phyloP scores from a whole-genome alignment of 2,329 filamentous ascomycete species.

The Diaporthe nobilis region DNA sequence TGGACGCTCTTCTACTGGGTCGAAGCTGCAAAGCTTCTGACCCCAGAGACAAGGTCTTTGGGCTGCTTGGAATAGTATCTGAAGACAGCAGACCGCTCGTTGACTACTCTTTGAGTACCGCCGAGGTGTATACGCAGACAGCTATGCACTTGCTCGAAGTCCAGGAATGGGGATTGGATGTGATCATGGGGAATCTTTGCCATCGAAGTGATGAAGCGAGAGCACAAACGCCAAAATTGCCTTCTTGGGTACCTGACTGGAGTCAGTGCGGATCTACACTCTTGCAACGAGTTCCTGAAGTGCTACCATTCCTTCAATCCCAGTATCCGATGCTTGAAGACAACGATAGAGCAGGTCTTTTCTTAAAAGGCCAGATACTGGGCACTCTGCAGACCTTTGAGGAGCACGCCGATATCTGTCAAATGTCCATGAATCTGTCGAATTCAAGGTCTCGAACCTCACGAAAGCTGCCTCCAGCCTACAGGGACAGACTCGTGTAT shows the following conservation, averaged over 20 bases:
- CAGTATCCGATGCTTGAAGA: rapidly evolving
- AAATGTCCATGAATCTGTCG: background rate
- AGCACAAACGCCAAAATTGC: background rate
- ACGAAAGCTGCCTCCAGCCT: background rate
- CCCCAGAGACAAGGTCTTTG: constrained; percentile 7
- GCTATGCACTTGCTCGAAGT: background rate
- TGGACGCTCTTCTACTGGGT: background rate
- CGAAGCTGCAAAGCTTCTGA: background rate
- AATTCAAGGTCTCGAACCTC: background rate
- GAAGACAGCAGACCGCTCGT: background rate
- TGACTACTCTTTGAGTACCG: background rate
- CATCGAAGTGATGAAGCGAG: background rate
- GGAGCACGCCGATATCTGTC: no score
- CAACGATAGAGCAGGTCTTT: background rate
- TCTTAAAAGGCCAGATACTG: background rate
- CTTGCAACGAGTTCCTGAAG: background rate
- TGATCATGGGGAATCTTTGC: background rate
- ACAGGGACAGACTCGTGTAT: background rate
- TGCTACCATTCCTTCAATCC: rapidly evolving
- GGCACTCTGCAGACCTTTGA: background rate
- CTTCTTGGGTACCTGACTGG: background rate
- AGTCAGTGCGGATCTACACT: background rate
- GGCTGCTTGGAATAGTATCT: background rate
- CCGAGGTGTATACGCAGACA: background rate
- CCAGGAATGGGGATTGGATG: background rate